These are phyloP conservation scores for Neurospora sp. DNA, from an alignment of 495 filamentous ascomycete genomes.

Conservation along the genomic window DNA sequence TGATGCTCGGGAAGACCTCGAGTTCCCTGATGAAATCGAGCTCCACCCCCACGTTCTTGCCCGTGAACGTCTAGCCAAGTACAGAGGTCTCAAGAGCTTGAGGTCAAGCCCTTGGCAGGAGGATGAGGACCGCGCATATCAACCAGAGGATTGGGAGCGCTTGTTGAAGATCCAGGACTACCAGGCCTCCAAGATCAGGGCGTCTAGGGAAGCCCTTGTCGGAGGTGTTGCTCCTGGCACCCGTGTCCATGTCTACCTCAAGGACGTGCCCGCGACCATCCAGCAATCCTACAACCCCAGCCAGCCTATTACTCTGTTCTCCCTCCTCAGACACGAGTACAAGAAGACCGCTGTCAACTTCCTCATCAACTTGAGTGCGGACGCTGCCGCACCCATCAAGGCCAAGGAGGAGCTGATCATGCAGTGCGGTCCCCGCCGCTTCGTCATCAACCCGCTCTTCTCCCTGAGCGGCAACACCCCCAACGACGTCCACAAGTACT, in stretches of 20 bases:
- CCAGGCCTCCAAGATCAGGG: slow-evolving; percentile 63
- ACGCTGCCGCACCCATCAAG: slow-evolving; percentile 61
- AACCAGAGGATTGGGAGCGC: slow-evolving; percentile 83
- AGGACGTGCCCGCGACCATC: slow-evolving; percentile 54
- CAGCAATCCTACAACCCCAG: slow-evolving; percentile 44
- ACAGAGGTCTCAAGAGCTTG: slow-evolving; percentile 83
- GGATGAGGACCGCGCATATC: slow-evolving; percentile 69
- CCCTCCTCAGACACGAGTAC: slow-evolving; percentile 85
- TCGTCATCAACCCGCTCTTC: slow-evolving; percentile 83
- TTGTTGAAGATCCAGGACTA: slow-evolving; percentile 78
- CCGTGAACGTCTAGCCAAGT: slow-evolving; percentile 72
- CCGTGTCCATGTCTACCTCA: slow-evolving; percentile 69
- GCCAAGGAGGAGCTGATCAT: slow-evolving; percentile 84
- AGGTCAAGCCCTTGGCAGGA: slow-evolving; percentile 81
- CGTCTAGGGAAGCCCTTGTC: slow-evolving; percentile 67
- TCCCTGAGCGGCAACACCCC: slow-evolving; percentile 73
- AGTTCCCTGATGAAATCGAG: slow-evolving; percentile 97
- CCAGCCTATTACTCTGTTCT: slow-evolving; percentile 62
- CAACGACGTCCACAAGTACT: slow-evolving; percentile 95
- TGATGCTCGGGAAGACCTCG: slow-evolving; percentile 78
- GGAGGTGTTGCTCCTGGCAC: slow-evolving; percentile 80
- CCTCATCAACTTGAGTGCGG: slow-evolving; percentile 69
- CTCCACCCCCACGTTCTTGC: slow-evolving; percentile 80
- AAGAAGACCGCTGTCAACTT: slow-evolving; percentile 83
- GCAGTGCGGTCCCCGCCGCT: slow-evolving; percentile 77